These are phyloP conservation scores for Pythium utonaiense DNA, from an alignment of 352 stramenopile genomes.

Conservation along the genomic window DNA sequence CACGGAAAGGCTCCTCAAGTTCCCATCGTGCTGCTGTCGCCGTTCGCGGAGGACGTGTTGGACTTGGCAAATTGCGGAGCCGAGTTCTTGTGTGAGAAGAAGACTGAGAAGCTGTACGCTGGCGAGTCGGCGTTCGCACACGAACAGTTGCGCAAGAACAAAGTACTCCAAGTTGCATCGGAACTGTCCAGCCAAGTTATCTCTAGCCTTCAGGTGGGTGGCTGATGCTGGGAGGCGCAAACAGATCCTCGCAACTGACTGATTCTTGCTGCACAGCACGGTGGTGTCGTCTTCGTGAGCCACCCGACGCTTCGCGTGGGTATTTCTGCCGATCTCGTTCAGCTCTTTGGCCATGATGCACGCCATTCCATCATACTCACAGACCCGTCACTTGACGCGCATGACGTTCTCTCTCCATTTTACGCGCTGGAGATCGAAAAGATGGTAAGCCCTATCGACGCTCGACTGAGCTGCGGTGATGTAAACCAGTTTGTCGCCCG, in stretches of 20 bases:
- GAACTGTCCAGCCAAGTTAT: slow-evolving; percentile 41
- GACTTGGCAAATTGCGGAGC: slow-evolving; percentile 51
- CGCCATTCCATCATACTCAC: slow-evolving; percentile 74
- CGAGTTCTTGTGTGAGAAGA: slow-evolving; percentile 85
- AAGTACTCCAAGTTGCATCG: slow-evolving; percentile 43
- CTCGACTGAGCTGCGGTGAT: slow-evolving; percentile 76
- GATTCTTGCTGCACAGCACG: slow-evolving; percentile 29
- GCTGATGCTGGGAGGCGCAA: not conserved
- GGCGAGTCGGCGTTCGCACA: slow-evolving; percentile 72
- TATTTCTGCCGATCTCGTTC: slow-evolving; percentile 45
- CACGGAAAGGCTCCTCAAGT: slow-evolving; percentile 40
- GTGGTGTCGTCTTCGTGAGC: slow-evolving; percentile 72
- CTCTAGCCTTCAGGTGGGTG: slow-evolving; percentile 51
- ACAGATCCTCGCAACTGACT: not conserved
- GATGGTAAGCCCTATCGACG: slow-evolving; percentile 73
- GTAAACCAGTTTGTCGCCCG: slow-evolving; percentile 84
- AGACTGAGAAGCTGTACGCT: slow-evolving; percentile 70
- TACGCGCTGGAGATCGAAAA: slow-evolving; percentile 68
- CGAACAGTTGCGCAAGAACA: slow-evolving; percentile 44
- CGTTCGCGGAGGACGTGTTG: slow-evolving; percentile 43
- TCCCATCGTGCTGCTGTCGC: slow-evolving; percentile 68
- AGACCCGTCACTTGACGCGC: slow-evolving; percentile 54
- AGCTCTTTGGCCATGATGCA: slow-evolving; percentile 49
- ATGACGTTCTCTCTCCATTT: slow-evolving; percentile 51
- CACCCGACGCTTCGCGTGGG: slow-evolving; percentile 69